A percentile compares a stretch with the other conserved stretches of the same genome.
These are phyloP conservation scores for Tephrocybe sp. DNA, from an alignment of 768 basidiomycete species.

Conservation along the genomic window DNA sequence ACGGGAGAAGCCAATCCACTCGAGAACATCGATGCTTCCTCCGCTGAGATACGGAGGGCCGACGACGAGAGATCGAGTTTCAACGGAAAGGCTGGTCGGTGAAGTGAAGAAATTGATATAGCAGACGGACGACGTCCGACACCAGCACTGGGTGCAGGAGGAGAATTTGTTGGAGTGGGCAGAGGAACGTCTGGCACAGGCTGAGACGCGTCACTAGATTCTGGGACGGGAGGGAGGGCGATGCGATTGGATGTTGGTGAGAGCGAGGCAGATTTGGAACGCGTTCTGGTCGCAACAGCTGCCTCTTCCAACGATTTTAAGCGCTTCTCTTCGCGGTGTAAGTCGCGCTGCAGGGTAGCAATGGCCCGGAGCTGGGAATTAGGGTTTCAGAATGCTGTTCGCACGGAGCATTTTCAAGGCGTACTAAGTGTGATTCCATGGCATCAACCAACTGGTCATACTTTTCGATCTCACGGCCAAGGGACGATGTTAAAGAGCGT, in stretches of 20 bases:
- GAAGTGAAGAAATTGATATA: slow-evolving; percentile 79
- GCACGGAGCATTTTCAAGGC: slow-evolving; percentile 22
- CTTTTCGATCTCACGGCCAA: slow-evolving; percentile 75
- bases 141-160: slow-evolving; percentile 28
- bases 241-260: slow-evolving; percentile 24
- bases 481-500: slow-evolving; percentile 57
- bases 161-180: slow-evolving; percentile 34
- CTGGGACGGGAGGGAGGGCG: slow-evolving; percentile 8
- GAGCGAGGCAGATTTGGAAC: slow-evolving; percentile 23
- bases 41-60: slow-evolving; percentile 62
- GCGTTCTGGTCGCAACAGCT: slow-evolving; percentile 27
- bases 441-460: slow-evolving; percentile 81
- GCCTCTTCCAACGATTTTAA: slow-evolving; percentile 38
- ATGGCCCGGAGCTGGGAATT: slow-evolving; percentile 65
- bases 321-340: slow-evolving; percentile 59
- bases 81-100: slow-evolving; percentile 66
- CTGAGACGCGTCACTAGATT: slow-evolving; percentile 9
- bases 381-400: slow-evolving; percentile 1
- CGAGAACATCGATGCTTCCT: slow-evolving; percentile 57
- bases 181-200: slow-evolving; percentile 11
- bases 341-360: slow-evolving; percentile 68
- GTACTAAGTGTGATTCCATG: slow-evolving; percentile 70
- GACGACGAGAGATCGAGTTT: slow-evolving; percentile 83
- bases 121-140: slow-evolving; percentile 66
- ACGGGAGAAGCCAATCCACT: slow-evolving; percentile 76